Evolutionary conservation across 352 stramenopile genomes (phyloP).

Genomic region (Saprolegnia diclina): DNA sequence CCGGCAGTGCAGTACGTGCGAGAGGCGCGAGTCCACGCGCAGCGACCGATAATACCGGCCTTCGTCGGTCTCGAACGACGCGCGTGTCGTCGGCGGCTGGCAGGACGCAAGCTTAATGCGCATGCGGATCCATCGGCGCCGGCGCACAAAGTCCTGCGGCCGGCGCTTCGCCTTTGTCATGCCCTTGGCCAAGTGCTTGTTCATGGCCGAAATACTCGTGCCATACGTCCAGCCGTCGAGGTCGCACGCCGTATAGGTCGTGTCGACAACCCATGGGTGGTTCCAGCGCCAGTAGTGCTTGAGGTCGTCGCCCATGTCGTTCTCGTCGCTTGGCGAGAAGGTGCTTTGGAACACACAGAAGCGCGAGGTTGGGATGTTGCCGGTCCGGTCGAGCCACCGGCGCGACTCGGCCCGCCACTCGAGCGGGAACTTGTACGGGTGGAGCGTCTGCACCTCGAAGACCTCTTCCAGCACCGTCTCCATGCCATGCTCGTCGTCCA

Average conservation of each 20-base stretch:
- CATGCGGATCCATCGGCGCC: constrained; percentile 73
- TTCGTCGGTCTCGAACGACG: neutral
- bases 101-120: constrained; percentile 43
- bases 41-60: constrained; percentile 65
- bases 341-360: constrained; percentile 5
- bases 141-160: constrained; percentile 74
- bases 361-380: constrained; percentile 2
- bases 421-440: constrained; percentile 42
- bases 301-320: constrained; percentile 15
- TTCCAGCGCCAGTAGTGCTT: constrained; percentile 79
- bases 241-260: constrained; percentile 76
- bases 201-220: constrained; percentile 76
- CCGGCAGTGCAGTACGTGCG: constrained; percentile 47
- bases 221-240: constrained; percentile 83
- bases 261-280: constrained; percentile 63
- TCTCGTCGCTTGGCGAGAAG: neutral
- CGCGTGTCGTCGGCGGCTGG: constrained; percentile 28
- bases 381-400: constrained; percentile 14
- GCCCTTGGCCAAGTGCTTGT: constrained; percentile 67
- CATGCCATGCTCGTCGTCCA: neutral
- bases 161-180: constrained; percentile 67
- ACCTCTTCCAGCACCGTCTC: constrained; percentile 61
- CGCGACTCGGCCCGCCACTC: constrained; percentile 11
- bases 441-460: constrained; percentile 78
- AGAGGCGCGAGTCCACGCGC: constrained; percentile 49